Evolutionary conservation across 176 grass and related monocot genomes (phyloP).

Genomic region (Tuctoria greenei): DNA sequence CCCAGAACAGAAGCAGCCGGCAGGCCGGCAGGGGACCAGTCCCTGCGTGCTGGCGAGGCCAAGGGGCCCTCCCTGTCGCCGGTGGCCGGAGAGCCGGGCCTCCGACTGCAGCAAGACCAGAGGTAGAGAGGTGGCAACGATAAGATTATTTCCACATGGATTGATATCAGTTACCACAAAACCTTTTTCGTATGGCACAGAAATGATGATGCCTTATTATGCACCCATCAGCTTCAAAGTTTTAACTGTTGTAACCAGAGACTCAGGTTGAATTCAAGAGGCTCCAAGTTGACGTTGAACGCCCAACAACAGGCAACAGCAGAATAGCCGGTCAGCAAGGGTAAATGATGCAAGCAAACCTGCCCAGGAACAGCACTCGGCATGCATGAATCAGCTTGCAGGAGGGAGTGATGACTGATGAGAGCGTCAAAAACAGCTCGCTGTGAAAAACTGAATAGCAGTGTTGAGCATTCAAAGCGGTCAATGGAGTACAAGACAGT

Average conservation of each 20-base stretch:
- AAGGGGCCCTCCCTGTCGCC: no score
- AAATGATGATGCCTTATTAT: not conserved
- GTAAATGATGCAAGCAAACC: slow-evolving; percentile 31
- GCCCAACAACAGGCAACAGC: slow-evolving; percentile 15
- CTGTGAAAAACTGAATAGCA: not conserved
- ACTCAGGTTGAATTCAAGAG: slow-evolving; percentile 24
- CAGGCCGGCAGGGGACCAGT: no score
- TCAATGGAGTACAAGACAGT: not conserved
- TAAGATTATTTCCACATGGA: no score
- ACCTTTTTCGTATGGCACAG: no score
- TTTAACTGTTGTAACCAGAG: not conserved
- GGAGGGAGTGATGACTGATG: not conserved
- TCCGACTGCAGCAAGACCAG: no score
- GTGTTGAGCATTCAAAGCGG: slow-evolving; percentile 30
- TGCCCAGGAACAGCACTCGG: not conserved
- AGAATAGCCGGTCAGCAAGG: slow-evolving; percentile 7
- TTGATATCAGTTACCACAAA: no score
- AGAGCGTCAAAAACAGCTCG: not conserved
- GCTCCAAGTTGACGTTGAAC: not conserved
- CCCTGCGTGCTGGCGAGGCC: no score
- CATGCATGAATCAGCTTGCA: not conserved
- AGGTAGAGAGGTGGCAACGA: no score
- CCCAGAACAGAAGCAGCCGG: no score
- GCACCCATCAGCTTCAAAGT: not conserved
- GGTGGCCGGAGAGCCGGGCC: no score